Evolutionary conservation across 2,329 filamentous ascomycete genomes (phyloP).

Genomic region (Ophiostoma fasciatum): DNA sequence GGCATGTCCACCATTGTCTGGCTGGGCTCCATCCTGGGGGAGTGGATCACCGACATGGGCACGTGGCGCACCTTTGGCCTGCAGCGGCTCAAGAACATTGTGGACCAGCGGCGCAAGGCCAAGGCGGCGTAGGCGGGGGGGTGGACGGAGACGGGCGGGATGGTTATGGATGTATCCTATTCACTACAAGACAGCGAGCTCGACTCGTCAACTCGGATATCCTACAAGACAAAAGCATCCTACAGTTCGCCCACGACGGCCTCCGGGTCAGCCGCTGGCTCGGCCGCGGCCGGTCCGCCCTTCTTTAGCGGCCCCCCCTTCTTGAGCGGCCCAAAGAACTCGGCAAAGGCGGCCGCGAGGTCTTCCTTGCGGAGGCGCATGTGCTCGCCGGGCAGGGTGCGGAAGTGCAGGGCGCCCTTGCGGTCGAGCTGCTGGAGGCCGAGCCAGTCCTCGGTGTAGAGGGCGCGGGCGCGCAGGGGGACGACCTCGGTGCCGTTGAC

Average conservation of each 20-base stretch:
- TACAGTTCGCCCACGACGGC: constrained; percentile 3
- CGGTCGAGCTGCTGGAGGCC: constrained; percentile 67
- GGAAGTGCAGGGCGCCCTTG: constrained; percentile 65
- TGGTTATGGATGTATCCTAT: too few relatives aligned
- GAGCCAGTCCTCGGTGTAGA: constrained; percentile 91
- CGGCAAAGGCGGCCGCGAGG: constrained; percentile 48
- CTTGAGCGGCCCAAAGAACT: constrained; percentile 46
- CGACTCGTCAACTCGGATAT: too few relatives aligned
- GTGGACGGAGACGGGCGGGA: too few relatives aligned
- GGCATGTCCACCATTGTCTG: constrained; percentile 21
- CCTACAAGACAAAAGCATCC: too few relatives aligned
- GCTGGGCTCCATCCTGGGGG: constrained; percentile 29
- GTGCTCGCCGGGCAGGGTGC: constrained; percentile 59
- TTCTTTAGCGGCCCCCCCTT: constrained; percentile 19
- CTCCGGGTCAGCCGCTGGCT: too few relatives aligned
- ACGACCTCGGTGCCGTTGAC: constrained; percentile 58
- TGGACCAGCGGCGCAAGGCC: constrained; percentile 14
- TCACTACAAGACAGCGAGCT: too few relatives aligned
- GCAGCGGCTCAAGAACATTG: constrained; percentile 17
- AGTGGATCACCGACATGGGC: constrained; percentile 23
- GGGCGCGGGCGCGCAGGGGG: constrained; percentile 47
- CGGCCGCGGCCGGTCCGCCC: too few relatives aligned
- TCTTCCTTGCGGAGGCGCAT: constrained; percentile 62
- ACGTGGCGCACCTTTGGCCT: constrained; percentile 21
- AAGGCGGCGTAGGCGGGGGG: too few relatives aligned